These are phyloP conservation scores for Dothidotthia symphoricarpi DNA, from an alignment of 2,329 filamentous ascomycete genomes.

Conservation along the genomic window DNA sequence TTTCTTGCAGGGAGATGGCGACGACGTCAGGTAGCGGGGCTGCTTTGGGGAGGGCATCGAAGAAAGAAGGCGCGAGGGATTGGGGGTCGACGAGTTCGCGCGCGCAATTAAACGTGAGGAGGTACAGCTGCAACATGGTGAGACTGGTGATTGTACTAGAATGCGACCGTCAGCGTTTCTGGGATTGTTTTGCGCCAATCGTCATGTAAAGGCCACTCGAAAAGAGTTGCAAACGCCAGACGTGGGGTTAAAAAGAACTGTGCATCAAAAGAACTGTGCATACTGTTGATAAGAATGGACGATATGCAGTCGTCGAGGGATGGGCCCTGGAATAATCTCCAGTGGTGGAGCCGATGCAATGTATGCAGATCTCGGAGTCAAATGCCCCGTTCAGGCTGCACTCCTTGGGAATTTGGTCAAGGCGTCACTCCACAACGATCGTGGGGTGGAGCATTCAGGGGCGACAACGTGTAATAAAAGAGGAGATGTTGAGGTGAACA, in stretches of 20 bases:
- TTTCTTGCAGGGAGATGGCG: constrained; percentile 75
- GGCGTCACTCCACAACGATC: background rate
- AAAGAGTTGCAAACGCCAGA: too few relatives aligned
- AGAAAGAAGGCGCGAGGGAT: constrained; percentile 68
- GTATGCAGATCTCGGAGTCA: too few relatives aligned
- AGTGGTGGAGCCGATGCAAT: too few relatives aligned
- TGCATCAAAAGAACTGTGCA: too few relatives aligned
- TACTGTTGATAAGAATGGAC: too few relatives aligned
- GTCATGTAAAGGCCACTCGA: constrained; percentile 1
- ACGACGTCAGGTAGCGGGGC: constrained; percentile 64
- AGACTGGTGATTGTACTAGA: constrained; percentile 8
- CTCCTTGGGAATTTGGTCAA: too few relatives aligned
- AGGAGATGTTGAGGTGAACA: constrained; percentile 2
- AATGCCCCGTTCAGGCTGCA: too few relatives aligned
- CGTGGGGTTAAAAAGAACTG: too few relatives aligned
- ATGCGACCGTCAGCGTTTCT: constrained; percentile 21
- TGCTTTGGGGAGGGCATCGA: constrained; percentile 39
- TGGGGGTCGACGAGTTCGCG: constrained; percentile 67
- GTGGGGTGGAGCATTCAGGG: constrained; percentile 5
- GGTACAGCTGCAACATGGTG: constrained; percentile 63
- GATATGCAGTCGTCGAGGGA: too few relatives aligned
- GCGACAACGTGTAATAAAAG: constrained; percentile 7
- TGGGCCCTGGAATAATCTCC: too few relatives aligned
- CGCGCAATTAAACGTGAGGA: constrained; percentile 88
- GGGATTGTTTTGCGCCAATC: constrained; percentile 8